phyloP scores from a whole-genome alignment of 306 rosid species.

The Prunus persica region Prunus_persica_NCBIv2 NC_034009.1:8626501-8627000 shows the following conservation, averaged over 20 bases:
- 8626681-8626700: too few relatives aligned
- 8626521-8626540: constrained; percentile 39
- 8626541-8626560: constrained; percentile 37
- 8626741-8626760: background rate
- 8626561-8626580: background rate
- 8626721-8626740: background rate
- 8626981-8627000: too few relatives aligned
- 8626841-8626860: constrained; percentile 24
- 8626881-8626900: constrained; percentile 25
- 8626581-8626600: too few relatives aligned
- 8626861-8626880: constrained; percentile 42
- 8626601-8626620: too few relatives aligned
- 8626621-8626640: too few relatives aligned
- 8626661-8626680: too few relatives aligned
- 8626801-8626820: constrained; percentile 41
- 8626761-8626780: too few relatives aligned
- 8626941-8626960: constrained; percentile 51
- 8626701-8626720: constrained; percentile 27
- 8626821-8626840: constrained; percentile 45
- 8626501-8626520: constrained; percentile 33
- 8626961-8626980: constrained; percentile 51
- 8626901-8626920: constrained; percentile 46
- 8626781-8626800: background rate
- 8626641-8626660: constrained; percentile 35
- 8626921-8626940: constrained; percentile 40